Evolutionary conservation across 345 rosid genomes (phyloP), one percentile per base, ranked within the genome.

Genomic region (Rhizophora apiculata): DNA sequence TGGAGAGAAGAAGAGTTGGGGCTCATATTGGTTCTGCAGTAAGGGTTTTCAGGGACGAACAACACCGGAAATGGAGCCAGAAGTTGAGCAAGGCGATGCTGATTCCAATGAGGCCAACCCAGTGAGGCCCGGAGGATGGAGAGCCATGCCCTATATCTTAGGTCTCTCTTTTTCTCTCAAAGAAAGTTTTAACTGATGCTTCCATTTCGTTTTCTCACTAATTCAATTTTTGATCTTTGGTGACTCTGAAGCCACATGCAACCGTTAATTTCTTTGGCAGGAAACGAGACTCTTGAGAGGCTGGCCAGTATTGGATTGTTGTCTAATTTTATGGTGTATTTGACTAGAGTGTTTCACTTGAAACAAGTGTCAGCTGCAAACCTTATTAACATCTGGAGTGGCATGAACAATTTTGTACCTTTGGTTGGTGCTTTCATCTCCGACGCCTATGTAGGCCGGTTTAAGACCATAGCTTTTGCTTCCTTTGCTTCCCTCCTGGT

Each of bases 121-220:
- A 68, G 59, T 79, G 70, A 74, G 80, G 73, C 88, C 89, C 27
- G 86, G 85, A 3, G 98, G 93, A 80, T 93, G 98, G 96, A 90
- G 64, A 83, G 81, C 89, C 73, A 93, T 93, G 87, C 88, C 96
- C 36, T 88, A 68, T 68, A 85, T 90, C 54, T 67, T 93, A 84
- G 96, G 95, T 90, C 46, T 15, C 34, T 52, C 10, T 55, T 3
- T 20, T 11, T 49, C 13, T 18, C 9, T 11, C 19, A 26, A 21
- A 27, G 13, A 24, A 15, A n/a, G 24, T 24, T 8, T 31, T 10
- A 13, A 29, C 10, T 21, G 8, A 8, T n/a, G 30, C 6, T 31
- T 10, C 1, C n/a, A 7, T 67, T 34, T 58, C 4, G 18, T 27
- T 31, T 24, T 4, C 30, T 51, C 3, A 21, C 27, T 36, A 0